phyloP scores from a whole-genome alignment of 176 grass and related monocot genomes.

The Aegilops tauschii region DNA sequence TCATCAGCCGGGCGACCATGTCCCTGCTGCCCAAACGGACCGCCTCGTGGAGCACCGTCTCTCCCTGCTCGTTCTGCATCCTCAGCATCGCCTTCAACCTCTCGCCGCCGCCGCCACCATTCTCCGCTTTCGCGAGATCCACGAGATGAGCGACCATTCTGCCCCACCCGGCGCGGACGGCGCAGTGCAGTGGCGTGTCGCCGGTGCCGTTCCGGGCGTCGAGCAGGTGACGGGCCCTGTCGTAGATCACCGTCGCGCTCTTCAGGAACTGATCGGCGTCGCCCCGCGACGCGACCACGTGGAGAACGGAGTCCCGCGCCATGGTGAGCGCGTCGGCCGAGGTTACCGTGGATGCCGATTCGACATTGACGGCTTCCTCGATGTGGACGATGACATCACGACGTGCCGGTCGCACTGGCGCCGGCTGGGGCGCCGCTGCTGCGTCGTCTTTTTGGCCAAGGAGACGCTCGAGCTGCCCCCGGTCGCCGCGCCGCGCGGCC shows the following conservation, averaged over 20 bases:
- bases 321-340: background rate
- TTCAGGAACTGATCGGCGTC: background rate
- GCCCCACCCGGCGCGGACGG: background rate
- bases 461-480: background rate
- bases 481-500: background rate
- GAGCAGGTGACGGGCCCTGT: background rate
- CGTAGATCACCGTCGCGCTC: background rate
- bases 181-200: constrained; percentile 20
- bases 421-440: background rate
- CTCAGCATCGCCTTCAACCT: background rate
- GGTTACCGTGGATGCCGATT: too few relatives aligned
- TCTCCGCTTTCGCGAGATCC: background rate
- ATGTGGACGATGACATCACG: background rate
- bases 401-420: background rate
- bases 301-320: background rate
- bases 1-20: background rate
- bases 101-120: background rate
- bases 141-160: background rate
- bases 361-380: background rate
- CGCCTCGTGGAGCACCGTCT: constrained; percentile 19
- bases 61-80: background rate
- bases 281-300: background rate
- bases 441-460: background rate
- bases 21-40: background rate
- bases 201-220: background rate